Percentiles rank a stretch among this genome's conserved stretches.
Evolutionary conservation across 768 basidiomycete species (phyloP).

Genomic region (Tylopilus sp.): DNA sequence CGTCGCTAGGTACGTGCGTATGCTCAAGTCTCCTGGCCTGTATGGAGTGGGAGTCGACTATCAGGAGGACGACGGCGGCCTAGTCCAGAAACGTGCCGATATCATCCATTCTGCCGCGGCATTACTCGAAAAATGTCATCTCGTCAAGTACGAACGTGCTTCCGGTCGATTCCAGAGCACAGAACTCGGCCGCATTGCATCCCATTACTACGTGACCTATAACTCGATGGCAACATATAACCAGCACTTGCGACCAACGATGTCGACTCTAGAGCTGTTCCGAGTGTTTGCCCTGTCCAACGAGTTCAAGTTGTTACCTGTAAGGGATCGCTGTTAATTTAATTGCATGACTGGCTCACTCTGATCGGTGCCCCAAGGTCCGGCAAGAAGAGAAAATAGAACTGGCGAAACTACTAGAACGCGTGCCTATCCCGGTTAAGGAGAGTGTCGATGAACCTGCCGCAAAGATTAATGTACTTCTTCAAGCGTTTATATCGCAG

Average conservation of each 20-base stretch:
- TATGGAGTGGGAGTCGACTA: constrained; percentile 92
- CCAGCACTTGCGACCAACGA: constrained; percentile 83
- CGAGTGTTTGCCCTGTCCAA: constrained; percentile 1
- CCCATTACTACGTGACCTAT: constrained; percentile 47
- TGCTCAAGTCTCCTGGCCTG: constrained; percentile 84
- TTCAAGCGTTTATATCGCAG: constrained; percentile 2
- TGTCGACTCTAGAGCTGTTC: constrained; percentile 78
- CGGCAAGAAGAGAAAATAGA: constrained; percentile 58
- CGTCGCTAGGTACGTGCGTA: constrained; percentile 76
- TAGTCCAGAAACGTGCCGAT: constrained; percentile 93
- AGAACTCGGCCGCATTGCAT: constrained; percentile 1
- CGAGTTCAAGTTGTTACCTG: constrained; percentile 4
- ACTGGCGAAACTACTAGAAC: constrained; percentile 2
- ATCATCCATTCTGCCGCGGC: constrained; percentile 92
- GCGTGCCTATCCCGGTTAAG: constrained; percentile 76
- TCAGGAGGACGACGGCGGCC: constrained; percentile 73
- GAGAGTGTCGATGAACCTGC: constrained; percentile 95
- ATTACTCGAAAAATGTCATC: constrained; percentile 87
- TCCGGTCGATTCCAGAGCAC: constrained; percentile 6
- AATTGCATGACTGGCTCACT: neutral
- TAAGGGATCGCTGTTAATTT: constrained; percentile 14
- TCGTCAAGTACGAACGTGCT: constrained; percentile 68
- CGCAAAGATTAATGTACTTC: constrained; percentile 87
- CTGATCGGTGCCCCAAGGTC: constrained; percentile 37
- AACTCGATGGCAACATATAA: constrained; percentile 97